phyloP scores from a whole-genome alignment of 257 asterid genomes.

The Solanum pinnatisectum region DNA sequence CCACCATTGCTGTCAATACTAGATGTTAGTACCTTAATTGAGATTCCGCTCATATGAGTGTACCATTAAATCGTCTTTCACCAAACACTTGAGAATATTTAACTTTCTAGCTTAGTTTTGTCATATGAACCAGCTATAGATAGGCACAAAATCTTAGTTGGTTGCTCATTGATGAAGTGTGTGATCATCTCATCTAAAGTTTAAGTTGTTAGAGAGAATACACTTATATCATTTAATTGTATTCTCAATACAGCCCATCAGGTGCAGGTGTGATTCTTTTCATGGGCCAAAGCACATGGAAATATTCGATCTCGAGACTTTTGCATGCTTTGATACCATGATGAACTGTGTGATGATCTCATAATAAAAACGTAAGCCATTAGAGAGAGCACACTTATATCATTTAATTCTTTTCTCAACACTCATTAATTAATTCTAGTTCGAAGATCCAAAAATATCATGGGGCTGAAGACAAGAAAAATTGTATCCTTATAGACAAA shows the following conservation, averaged over 20 bases:
- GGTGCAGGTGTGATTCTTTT: too few species aligned
- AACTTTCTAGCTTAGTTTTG: neutral
- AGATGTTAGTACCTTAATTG: neutral
- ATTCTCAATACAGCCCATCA: too few species aligned
- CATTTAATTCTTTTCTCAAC: too few species aligned
- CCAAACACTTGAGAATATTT: neutral
- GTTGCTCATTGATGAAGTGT: neutral
- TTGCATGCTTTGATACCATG: too few species aligned
- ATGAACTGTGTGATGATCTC: too few species aligned
- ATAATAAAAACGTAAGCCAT: too few species aligned
- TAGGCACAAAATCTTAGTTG: neutral
- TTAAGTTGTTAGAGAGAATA: too few species aligned
- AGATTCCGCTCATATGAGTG: neutral
- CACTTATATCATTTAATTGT: too few species aligned
- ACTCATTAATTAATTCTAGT: neutral
- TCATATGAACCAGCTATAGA: neutral
- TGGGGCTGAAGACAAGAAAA: neutral
- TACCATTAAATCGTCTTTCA: neutral
- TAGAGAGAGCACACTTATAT: too few species aligned
- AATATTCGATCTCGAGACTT: too few species aligned
- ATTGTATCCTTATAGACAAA: neutral
- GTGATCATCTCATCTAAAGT: too few species aligned
- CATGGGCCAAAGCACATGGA: too few species aligned
- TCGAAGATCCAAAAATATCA: neutral
- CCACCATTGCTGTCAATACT: neutral